A percentile compares a stretch with the other conserved stretches of the same genome.
These are phyloP conservation scores for Psilocybe tampanensis DNA, from an alignment of 768 basidiomycete genomes.

Conservation along the genomic window DNA sequence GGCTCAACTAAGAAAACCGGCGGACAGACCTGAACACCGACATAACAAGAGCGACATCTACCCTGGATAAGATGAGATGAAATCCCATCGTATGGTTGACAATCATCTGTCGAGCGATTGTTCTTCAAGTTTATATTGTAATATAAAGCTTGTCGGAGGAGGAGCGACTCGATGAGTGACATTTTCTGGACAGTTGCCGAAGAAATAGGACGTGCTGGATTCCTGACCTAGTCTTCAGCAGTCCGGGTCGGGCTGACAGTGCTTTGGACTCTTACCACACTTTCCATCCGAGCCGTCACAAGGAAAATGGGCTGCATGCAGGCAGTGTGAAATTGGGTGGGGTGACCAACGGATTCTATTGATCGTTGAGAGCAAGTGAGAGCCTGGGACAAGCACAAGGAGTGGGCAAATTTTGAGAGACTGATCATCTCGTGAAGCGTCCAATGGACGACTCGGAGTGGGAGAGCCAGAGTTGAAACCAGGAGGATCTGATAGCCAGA, in stretches of 20 bases:
- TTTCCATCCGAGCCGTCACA: background rate
- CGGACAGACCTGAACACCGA: background rate
- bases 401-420: background rate
- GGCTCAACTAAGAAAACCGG: too few species aligned
- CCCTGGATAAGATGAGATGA: background rate
- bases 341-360: background rate
- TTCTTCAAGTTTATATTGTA: background rate
- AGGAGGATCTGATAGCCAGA: background rate
- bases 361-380: background rate
- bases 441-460: background rate
- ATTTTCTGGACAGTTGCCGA: conserved; percentile 2
- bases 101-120: background rate
- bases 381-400: background rate
- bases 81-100: background rate
- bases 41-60: background rate
- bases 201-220: background rate
- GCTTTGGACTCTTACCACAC: conserved; percentile 1
- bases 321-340: background rate
- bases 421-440: background rate
- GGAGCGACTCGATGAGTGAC: conserved; percentile 2
- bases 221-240: background rate
- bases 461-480: background rate
- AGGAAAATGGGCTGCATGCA: background rate
- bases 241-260: conserved; percentile 1
- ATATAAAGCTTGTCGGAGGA: background rate